Base-by-base conservation (phyloP, 306 rosid species). In the Albizia julibrissin region DNA sequence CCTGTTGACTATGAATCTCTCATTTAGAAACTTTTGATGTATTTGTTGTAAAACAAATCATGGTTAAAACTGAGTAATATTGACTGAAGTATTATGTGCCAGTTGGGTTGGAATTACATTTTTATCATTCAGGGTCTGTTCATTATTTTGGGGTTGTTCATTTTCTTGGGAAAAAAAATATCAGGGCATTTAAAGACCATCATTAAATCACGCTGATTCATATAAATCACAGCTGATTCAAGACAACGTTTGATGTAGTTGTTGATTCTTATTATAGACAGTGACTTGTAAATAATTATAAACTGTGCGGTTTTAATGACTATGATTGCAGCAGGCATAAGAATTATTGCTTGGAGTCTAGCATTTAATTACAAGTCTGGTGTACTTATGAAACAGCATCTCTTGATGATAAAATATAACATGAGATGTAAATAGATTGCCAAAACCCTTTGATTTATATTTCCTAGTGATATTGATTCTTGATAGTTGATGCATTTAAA, bases 361-460 rank as follows among this genome's bases (percentile, higher is more conserved):
- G 79, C 37, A 50, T 61, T 70, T 33, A 76, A 76, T 79, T 69
- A 52, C 58, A 43, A 19, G 67, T n/a, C 14, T 74, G 69, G 67
- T 86, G 29, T 85, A 26, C 8, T 46, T n/a, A 31, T 62, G 22
- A 13, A 56, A 19, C 4, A 26, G 10, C 14, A 61, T 69, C n/a
- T 50, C 52, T 79, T 69, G 27, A 61, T 79, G 40, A 44, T 15
- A 22, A 31, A 26, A 26, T 3, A 54, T 54, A 68, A 46, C 58
- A 77, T 72, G 78, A 37, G 34, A 71, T 80, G 64, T 47, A 52
- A 86, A 76, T 70, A 65, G 64, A 39, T 72, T 72, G 8, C n/a
- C n/a, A 14, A 47, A 26, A 73, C 59, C 85, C 67, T 83, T 72
- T 80, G 52, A 73, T 33, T 66, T 39, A 8, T 66, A 33, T 68